Evolutionary conservation across 768 basidiomycete genomes (phyloP).

Genomic region (Lentinula guzmanii): DNA sequence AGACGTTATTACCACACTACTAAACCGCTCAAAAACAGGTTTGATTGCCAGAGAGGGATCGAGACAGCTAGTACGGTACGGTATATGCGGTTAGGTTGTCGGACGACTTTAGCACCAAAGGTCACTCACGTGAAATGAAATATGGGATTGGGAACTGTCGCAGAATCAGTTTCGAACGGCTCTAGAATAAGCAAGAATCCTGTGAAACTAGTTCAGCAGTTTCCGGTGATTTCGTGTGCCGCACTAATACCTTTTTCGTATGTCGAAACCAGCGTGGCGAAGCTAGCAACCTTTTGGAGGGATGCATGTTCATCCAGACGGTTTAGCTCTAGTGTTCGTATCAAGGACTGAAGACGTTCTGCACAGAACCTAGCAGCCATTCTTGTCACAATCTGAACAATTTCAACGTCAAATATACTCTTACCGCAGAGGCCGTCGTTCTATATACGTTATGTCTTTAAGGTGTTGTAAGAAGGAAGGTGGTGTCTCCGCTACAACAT

Average conservation of each 20-base stretch:
- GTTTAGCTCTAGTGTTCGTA: conserved; percentile 84
- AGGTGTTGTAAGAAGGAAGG: conserved; percentile 95
- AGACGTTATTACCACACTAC: conserved; percentile 96
- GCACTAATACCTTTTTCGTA: conserved; percentile 81
- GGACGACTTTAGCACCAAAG: background rate
- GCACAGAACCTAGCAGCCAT: conserved; percentile 75
- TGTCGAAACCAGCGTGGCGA: conserved; percentile 94
- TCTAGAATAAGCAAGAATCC: conserved; percentile 96
- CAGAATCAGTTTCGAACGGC: conserved; percentile 97
- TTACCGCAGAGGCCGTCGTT: conserved; percentile 84
- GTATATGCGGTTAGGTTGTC: background rate
- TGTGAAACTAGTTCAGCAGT: conserved; percentile 20
- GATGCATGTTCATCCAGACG: conserved; percentile 89
- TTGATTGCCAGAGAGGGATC: conserved; percentile 97
- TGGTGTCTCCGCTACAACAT: conserved; percentile 98
- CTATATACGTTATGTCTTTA: conserved; percentile 98
- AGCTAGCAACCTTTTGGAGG: conserved; percentile 91
- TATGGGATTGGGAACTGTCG: conserved; percentile 96
- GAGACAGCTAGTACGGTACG: conserved; percentile 60
- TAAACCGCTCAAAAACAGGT: conserved; percentile 97
- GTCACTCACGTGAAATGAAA: conserved; percentile 88
- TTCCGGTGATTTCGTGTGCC: background rate
- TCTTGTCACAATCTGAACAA: conserved; percentile 3
- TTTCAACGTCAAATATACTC: conserved; percentile 19
- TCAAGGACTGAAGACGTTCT: conserved; percentile 89